phyloP scores from a whole-genome alignment of 768 basidiomycete genomes.

The Pleurotus citrinopileatus region DNA sequence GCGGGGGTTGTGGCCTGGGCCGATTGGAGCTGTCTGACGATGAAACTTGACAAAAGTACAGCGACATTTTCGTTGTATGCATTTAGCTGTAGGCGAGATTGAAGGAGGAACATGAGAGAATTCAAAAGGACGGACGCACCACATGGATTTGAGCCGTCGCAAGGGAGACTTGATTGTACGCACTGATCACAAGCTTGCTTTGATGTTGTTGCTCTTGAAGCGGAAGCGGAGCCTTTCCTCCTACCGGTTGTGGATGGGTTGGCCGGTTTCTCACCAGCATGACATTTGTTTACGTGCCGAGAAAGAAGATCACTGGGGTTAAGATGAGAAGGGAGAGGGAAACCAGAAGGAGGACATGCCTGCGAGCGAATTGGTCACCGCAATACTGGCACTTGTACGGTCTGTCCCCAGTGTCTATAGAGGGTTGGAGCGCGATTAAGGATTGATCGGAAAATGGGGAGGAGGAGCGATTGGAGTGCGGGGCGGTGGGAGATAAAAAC shows the following conservation, averaged over 20 bases:
- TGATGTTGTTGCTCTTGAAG: constrained; percentile 71
- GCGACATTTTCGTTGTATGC: constrained; percentile 62
- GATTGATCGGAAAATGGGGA: constrained; percentile 8
- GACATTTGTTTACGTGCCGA: constrained; percentile 85
- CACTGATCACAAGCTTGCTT: constrained; percentile 88
- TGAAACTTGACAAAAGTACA: constrained; percentile 85
- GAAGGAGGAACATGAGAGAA: constrained; percentile 9
- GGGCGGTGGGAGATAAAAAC: constrained; percentile 29
- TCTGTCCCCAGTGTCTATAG: constrained; percentile 80
- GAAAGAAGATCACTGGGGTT: constrained; percentile 73
- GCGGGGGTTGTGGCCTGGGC: constrained; percentile 60
- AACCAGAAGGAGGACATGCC: constrained; percentile 37
- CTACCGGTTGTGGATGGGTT: constrained; percentile 40
- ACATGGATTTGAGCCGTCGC: constrained; percentile 79
- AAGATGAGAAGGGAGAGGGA: constrained; percentile 4
- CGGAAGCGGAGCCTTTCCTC: constrained; percentile 65
- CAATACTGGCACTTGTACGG: constrained; percentile 88
- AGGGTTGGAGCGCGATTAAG: constrained; percentile 6
- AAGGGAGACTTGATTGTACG: constrained; percentile 69
- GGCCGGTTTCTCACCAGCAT: constrained; percentile 67
- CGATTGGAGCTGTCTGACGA: constrained; percentile 75
- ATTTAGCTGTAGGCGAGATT: constrained; percentile 55
- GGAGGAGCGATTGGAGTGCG: constrained; percentile 20
- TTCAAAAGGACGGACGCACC: constrained; percentile 39
- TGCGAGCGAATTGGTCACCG: constrained; percentile 87